Evolutionary conservation across 2,329 filamentous ascomycete species (phyloP), one percentile per base, ranked within the genome.

Genomic region (Pestalotiopsis sp.): DNA sequence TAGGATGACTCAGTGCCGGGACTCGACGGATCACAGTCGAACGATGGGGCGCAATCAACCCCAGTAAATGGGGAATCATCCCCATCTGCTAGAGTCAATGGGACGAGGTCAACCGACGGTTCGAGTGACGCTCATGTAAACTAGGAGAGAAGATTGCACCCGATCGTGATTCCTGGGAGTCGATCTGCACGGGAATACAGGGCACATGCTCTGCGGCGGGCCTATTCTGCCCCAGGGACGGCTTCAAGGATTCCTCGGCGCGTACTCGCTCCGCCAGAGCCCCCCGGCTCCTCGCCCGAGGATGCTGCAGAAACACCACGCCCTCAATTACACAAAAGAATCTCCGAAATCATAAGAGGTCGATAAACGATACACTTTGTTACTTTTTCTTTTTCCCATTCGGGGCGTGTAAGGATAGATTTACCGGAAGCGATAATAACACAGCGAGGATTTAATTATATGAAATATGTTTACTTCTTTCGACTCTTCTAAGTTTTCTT

Each of bases 341-440:
- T 17, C 23, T 20, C n/a, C 17, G 9, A n/a, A 20, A 9, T 17
- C 17, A n/a, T n/a, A 5, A 20, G 45, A 59, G 25, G 4, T 23
- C 23, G 20, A 63, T 41, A 41, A 38, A 63, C 60, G 38, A 20
- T n/a, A 23, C 14, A 63, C 27, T 23, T 38, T 25, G n/a, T 23
- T n/a, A 12, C n/a, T 12, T 27, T 63, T 23, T 4, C 27, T 6
- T 12, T 27, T 63, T 23, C 11, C 27, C 14, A 13, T 39, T 23
- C 12, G 2, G 12, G 38, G 31, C 36, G 27, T 36, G n/a, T n/a
- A 52, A 36, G 13, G n/a, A 41, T 41, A 38, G 12, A 63, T 39
- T 12, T 63, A 63, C 27, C 25, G 31, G 12, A 27, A 64, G 38
- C 39, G 62, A 52, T 64, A 64, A 49, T 64, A 64, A 64, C 49